Conservation (phyloP, 2,329 filamentous ascomycete species). For the Fusarium falciforme region DNA sequence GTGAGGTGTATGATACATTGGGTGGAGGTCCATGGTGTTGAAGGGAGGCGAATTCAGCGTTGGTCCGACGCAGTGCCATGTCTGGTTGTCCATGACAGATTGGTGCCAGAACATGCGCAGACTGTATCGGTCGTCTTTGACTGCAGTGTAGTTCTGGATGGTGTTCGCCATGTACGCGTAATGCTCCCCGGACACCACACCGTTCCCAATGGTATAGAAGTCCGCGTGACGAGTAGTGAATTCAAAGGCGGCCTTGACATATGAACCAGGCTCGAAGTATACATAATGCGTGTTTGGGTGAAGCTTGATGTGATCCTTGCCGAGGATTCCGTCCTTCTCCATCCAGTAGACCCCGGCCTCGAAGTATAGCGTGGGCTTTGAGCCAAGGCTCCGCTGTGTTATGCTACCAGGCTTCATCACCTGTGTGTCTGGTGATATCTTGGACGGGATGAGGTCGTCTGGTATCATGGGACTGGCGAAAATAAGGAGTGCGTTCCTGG, state of each 20-base stretch:
- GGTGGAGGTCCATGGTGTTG: slow-evolving; percentile 51
- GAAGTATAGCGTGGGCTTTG: slow-evolving; percentile 41
- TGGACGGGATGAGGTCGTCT: slow-evolving; percentile 41
- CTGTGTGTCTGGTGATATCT: slow-evolving; percentile 14
- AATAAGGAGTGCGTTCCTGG: neutral
- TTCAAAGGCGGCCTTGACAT: slow-evolving; percentile 52
- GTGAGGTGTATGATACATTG: slow-evolving; percentile 16
- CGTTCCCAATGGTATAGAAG: slow-evolving; percentile 49
- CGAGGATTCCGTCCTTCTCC: slow-evolving; percentile 1
- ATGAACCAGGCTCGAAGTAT: slow-evolving; percentile 48
- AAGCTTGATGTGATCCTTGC: slow-evolving; percentile 37
- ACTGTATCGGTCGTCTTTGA: slow-evolving; percentile 43
- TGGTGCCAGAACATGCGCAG: slow-evolving; percentile 48
- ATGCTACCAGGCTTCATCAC: slow-evolving; percentile 15
- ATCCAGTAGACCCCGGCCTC: slow-evolving; percentile 49
- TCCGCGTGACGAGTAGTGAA: slow-evolving; percentile 39
- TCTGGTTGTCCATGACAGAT: slow-evolving; percentile 34
- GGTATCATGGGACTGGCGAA: neutral
- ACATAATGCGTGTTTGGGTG: slow-evolving; percentile 38
- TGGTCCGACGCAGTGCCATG: slow-evolving; percentile 40
- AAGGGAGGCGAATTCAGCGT: slow-evolving; percentile 51
- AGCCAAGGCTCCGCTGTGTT: slow-evolving; percentile 21
- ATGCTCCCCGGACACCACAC: slow-evolving; percentile 52
- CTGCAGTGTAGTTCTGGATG: slow-evolving; percentile 41
- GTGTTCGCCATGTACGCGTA: slow-evolving; percentile 53